A percentile compares a stretch with the other conserved stretches of the same genome.
Evolutionary conservation across 1,284 basidiomycete genomes (phyloP).

Genomic region (Malassezia dermatis): DNA sequence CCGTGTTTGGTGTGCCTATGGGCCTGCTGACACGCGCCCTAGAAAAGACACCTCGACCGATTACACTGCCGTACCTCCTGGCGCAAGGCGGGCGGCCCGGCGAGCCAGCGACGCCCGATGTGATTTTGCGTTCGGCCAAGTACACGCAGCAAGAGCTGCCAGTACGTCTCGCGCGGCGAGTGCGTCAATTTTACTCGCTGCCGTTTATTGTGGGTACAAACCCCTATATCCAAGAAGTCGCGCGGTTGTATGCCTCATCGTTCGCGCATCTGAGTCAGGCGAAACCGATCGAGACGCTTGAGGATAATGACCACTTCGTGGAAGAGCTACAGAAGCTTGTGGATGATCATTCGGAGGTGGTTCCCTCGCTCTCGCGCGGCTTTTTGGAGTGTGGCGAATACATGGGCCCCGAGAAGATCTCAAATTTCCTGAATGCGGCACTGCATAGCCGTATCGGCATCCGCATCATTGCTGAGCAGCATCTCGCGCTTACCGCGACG

Average conservation of each 20-base stretch:
- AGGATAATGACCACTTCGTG: slow-evolving; percentile 63
- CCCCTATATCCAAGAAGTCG: slow-evolving; percentile 66
- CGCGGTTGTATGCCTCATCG: slow-evolving; percentile 63
- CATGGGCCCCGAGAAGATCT: slow-evolving; percentile 66
- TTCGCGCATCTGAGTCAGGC: slow-evolving; percentile 65
- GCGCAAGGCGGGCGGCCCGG: slow-evolving; percentile 32
- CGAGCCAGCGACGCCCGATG: slow-evolving; percentile 26
- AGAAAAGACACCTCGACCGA: slow-evolving; percentile 29
- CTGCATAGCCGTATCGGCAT: slow-evolving; percentile 78
- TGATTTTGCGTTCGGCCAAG: slow-evolving; percentile 34
- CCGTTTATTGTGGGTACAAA: slow-evolving; percentile 72
- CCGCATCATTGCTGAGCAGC: slow-evolving; percentile 81
- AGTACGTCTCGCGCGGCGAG: slow-evolving; percentile 42
- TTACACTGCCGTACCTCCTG: slow-evolving; percentile 38
- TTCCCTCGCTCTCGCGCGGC: slow-evolving; percentile 77
- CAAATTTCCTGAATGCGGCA: slow-evolving; percentile 68
- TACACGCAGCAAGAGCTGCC: slow-evolving; percentile 42
- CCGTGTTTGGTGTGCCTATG: slow-evolving; percentile 38
- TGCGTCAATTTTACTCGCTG: slow-evolving; percentile 41
- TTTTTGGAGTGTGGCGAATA: slow-evolving; percentile 77
- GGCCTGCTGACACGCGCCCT: slow-evolving; percentile 31
- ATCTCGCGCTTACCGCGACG: slow-evolving; percentile 58
- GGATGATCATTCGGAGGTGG: slow-evolving; percentile 69
- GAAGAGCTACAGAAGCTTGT: slow-evolving; percentile 63
- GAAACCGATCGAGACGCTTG: slow-evolving; percentile 56